phyloP scores from a whole-genome alignment of 345 rosid genomes.

The Eucalyptus sp. region DNA sequence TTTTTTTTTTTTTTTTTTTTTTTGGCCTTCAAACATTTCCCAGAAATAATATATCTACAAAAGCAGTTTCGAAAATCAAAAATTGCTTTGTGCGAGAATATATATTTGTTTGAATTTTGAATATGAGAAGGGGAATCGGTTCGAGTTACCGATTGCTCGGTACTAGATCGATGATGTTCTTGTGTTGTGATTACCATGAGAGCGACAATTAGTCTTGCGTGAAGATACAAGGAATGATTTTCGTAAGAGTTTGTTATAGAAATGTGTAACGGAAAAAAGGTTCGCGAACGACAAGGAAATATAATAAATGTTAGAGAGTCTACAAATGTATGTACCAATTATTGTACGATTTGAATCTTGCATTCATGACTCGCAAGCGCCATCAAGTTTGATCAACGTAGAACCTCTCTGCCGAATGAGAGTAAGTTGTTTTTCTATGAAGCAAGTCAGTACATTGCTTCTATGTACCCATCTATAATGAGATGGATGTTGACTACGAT shows the following conservation, averaged over 20 bases:
- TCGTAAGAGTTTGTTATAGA: neutral
- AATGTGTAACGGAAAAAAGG: accelerated
- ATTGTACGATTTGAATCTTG: neutral
- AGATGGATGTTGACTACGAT: neutral
- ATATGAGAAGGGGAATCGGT: neutral
- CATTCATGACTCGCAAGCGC: neutral
- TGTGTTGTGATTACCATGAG: neutral
- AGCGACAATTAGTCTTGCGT: accelerated
- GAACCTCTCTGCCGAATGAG: neutral
- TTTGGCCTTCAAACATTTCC: neutral
- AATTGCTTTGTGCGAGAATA: neutral
- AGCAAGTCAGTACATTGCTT: neutral
- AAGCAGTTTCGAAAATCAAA: neutral
- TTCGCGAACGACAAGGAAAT: neutral
- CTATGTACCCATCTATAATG: neutral
- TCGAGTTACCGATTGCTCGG: neutral
- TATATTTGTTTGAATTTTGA: neutral
- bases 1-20: neutral
- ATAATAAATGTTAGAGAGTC: neutral
- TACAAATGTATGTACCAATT: accelerated
- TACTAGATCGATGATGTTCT: neutral
- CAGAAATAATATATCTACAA: neutral
- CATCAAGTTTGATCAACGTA: accelerated
- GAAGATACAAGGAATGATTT: neutral
- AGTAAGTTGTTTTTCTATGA: neutral